phyloP scores from a whole-genome alignment of 208 protist genomes.

The Crithidia expoeki region DNA sequence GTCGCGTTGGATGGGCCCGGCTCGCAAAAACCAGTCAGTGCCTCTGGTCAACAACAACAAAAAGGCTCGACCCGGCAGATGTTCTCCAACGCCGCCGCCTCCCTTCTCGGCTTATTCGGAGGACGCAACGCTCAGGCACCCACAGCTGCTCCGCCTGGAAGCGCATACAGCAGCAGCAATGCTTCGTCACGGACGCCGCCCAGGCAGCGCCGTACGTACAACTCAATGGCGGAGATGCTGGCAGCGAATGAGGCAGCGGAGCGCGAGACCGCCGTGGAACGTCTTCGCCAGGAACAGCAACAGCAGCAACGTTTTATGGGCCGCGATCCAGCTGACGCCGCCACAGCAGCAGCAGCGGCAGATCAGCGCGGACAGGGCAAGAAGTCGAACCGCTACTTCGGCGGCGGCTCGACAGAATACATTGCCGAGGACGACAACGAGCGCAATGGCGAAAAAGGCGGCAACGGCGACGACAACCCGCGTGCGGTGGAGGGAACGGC shows the following conservation, averaged over 20 bases:
- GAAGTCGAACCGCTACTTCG: conserved; percentile 75
- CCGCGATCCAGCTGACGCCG: conserved; percentile 20
- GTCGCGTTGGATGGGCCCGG: conserved; percentile 32
- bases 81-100: conserved; percentile 26
- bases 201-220: conserved; percentile 22
- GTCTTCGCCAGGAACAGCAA: conserved; percentile 32
- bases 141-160: background rate
- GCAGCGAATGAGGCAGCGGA: conserved; percentile 49
- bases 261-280: conserved; percentile 28
- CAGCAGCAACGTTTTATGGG: conserved; percentile 11
- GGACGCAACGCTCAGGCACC: conserved; percentile 6
- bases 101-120: conserved; percentile 19
- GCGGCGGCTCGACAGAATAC: conserved; percentile 65
- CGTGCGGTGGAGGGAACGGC: conserved; percentile 8
- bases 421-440: conserved; percentile 33
- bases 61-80: conserved; percentile 9
- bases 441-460: conserved; percentile 18
- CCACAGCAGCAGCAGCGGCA: conserved; percentile 10
- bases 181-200: background rate
- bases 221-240: conserved; percentile 60
- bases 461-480: conserved; percentile 10
- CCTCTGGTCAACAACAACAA: background rate
- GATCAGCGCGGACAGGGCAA: conserved; percentile 20
- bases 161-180: background rate
- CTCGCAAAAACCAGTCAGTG: conserved; percentile 9